Evolutionary conservation across 805 yeast genomes (phyloP).

Genomic region (Wickerhamiella spandovensis): DNA sequence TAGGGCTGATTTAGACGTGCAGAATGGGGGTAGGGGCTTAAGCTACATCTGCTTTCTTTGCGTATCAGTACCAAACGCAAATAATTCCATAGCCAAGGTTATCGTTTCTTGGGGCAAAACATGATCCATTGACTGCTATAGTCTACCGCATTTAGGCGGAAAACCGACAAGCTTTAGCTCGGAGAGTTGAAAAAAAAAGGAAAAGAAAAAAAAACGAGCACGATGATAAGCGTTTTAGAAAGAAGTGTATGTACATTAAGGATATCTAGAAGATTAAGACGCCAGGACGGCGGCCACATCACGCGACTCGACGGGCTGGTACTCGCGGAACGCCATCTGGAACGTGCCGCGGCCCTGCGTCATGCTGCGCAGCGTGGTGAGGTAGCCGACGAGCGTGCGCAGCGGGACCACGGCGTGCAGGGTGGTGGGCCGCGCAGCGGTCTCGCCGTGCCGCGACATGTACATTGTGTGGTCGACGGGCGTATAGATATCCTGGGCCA

Average conservation of each 20-base stretch:
- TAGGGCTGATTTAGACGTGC: too few relatives aligned
- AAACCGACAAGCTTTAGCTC: too few relatives aligned
- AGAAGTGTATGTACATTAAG: neutral
- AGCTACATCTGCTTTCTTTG: too few relatives aligned
- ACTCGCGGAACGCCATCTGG: conserved; percentile 63
- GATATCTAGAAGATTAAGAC: neutral
- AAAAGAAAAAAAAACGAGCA: too few relatives aligned
- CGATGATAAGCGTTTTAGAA: too few relatives aligned
- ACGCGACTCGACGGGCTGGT: conserved; percentile 51
- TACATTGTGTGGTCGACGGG: conserved; percentile 22
- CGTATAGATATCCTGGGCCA: conserved; percentile 44
- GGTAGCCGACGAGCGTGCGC: conserved; percentile 81
- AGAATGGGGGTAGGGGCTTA: too few relatives aligned
- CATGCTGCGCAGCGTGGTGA: conserved; percentile 59
- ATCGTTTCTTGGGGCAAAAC: too few relatives aligned
- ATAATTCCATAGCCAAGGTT: too few relatives aligned
- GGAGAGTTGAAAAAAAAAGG: too few relatives aligned
- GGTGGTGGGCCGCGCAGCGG: conserved; percentile 20
- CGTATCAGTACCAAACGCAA: too few relatives aligned
- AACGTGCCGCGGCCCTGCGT: conserved; percentile 85
- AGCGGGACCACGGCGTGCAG: conserved; percentile 76
- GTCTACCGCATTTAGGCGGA: too few relatives aligned
- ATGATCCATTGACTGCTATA: too few relatives aligned
- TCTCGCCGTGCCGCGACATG: conserved; percentile 29
- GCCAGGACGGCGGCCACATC: conserved; percentile 24